These are phyloP conservation scores for Aspergillus sp. DNA, from an alignment of 2,329 filamentous ascomycete genomes.

Conservation along the genomic window DNA sequence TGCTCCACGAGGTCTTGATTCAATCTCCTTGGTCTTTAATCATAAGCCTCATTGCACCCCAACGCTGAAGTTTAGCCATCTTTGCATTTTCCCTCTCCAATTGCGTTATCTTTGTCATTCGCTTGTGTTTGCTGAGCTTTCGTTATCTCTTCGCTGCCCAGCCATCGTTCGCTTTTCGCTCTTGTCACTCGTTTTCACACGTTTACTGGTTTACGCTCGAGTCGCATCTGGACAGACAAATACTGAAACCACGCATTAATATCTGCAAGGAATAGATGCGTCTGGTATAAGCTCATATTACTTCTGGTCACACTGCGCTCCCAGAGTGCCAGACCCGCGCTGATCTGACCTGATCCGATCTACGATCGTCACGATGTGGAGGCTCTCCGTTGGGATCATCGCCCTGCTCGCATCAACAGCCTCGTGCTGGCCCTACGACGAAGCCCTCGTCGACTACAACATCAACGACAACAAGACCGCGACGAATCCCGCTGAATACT, in stretches of 20 bases:
- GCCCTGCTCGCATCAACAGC: background rate
- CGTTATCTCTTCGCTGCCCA: too few species aligned
- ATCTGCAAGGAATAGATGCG: too few species aligned
- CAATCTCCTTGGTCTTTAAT: background rate
- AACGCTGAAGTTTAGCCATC: background rate
- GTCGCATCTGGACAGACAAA: too few species aligned
- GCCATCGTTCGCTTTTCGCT: too few species aligned
- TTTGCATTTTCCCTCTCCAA: background rate
- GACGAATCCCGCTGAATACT: slow-evolving; percentile 57
- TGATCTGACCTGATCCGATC: too few species aligned
- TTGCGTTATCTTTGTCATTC: too few species aligned
- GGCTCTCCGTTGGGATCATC: background rate
- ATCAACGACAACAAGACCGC: slow-evolving; percentile 61
- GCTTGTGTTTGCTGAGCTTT: too few species aligned
- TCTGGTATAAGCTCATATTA: too few species aligned
- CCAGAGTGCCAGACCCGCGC: background rate
- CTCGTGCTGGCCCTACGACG: slow-evolving; percentile 48
- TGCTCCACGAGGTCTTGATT: background rate
- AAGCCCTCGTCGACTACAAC: slow-evolving; percentile 55
- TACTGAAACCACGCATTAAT: too few species aligned
- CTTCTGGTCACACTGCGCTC: background rate
- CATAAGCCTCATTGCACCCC: background rate
- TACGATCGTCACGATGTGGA: background rate
- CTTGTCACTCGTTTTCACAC: too few species aligned
- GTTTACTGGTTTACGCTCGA: too few species aligned